Conservation (phyloP, 2,329 filamentous ascomycete genomes). For the Epichloe bromicola region DNA sequence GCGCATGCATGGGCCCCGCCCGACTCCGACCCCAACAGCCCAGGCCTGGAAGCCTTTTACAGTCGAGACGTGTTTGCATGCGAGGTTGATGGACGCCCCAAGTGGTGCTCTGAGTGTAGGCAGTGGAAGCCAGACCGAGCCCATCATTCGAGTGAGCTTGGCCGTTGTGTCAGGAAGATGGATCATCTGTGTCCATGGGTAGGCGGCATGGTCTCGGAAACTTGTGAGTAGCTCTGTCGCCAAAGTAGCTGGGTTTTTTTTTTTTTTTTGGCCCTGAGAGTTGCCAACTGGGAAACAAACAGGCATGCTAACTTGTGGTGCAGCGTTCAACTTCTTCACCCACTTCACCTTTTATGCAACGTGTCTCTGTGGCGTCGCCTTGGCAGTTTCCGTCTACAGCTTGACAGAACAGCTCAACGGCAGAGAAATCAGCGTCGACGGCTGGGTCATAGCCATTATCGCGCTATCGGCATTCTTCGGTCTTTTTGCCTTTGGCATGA, state of each 20-base stretch:
- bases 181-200: conserved; percentile 96
- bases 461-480: conserved; percentile 59
- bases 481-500: conserved; percentile 72
- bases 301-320: not conserved
- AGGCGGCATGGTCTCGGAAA: conserved; percentile 83
- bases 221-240: conserved; percentile 34
- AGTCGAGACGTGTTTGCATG: conserved; percentile 74
- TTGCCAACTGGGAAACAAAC: not conserved
- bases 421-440: conserved; percentile 31
- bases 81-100: conserved; percentile 68
- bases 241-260: too few relatives aligned
- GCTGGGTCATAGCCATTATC: conserved; percentile 52
- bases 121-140: conserved; percentile 82
- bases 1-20: conserved; percentile 21
- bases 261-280: too few relatives aligned
- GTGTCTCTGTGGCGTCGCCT: conserved; percentile 50
- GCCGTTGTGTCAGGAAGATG: conserved; percentile 76
- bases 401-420: conserved; percentile 37
- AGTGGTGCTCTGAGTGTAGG: conserved; percentile 73
- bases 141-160: conserved; percentile 75
- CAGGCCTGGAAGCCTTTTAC: conserved; percentile 65
- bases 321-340: conserved; percentile 80
- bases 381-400: conserved; percentile 53
- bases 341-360: conserved; percentile 71
- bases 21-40: conserved; percentile 43